Base-by-base conservation (phyloP, 495 filamentous ascomycete genomes). In the Evernia prunastri region DNA sequence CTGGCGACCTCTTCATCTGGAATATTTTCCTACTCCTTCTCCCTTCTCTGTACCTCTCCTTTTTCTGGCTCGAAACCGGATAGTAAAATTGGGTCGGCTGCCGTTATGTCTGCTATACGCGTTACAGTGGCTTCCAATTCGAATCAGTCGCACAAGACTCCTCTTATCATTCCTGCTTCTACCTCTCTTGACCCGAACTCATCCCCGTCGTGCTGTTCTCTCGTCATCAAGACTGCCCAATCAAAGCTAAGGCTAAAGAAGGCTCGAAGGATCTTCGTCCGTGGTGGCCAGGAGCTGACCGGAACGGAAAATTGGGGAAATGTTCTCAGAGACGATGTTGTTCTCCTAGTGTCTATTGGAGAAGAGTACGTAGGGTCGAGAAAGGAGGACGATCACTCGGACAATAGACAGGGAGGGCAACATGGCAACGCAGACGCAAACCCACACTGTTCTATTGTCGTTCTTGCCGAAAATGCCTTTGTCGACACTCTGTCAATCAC, bases 211-310 rank as follows among this genome's bases (percentile, higher is more conserved):
- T 64, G 51, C 33, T 58, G 42, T 6, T 56, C 61, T 3, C 27
- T 69, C 3, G 53, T 78, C 53, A 49, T 76, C 49, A 66, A 75
- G 25, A 67, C 69, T 6, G 72, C 75, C 17, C 67, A 71, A 56
- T 59, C 69, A 12, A 78, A 77, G 59, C 66, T 77, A 11, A 70
- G 70, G 2, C 49, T 74, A 5, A 75, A 74, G 58, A 74, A 72
- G 58, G 57, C 70, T 4, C 63, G 60, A n/a, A 61, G 75, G 6
- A 37, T 77, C 13, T 77, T 74, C 56, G 69, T 74, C 12, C 69
- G 61, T 13, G 67, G 71, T 10, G 74, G 75, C 20, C 59, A 69
- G 15, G 75, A 77, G 42, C 61, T 76, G 58, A 51, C 68, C n/a
- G 63, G 58, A 12, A 43, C 69, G n/a, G 60, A 49, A 2, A 72